phyloP scores from a whole-genome alignment of 2,329 filamentous ascomycete genomes.

The Trichophyton mentagrophytes region DNA sequence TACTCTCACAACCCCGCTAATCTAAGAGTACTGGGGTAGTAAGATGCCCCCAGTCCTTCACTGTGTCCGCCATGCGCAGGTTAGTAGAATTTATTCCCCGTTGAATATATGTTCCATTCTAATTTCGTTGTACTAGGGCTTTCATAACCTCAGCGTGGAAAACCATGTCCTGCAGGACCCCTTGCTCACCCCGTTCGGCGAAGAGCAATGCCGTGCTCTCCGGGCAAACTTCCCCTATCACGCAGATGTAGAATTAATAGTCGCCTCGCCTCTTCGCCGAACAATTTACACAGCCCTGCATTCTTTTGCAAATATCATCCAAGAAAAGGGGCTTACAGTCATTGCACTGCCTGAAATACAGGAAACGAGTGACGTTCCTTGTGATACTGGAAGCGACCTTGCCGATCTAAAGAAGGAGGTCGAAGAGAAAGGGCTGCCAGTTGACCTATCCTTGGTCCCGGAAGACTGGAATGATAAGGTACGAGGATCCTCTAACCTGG shows the following conservation, averaged over 20 bases:
- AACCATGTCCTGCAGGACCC: slow-evolving; percentile 69
- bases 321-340: slow-evolving; percentile 39
- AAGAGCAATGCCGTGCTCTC: slow-evolving; percentile 58
- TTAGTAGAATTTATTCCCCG: slow-evolving; percentile 15
- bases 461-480: slow-evolving; percentile 62
- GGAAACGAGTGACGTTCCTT: slow-evolving; percentile 61
- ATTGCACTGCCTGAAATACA: slow-evolving; percentile 62
- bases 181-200: slow-evolving; percentile 60
- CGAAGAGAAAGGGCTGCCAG: slow-evolving; percentile 36
- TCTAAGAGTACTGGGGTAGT: background rate
- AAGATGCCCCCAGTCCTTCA: slow-evolving; percentile 33
- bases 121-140: slow-evolving; percentile 42
- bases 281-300: slow-evolving; percentile 67
- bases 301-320: slow-evolving; percentile 49
- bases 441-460: slow-evolving; percentile 51
- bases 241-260: slow-evolving; percentile 52
- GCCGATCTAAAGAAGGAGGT: slow-evolving; percentile 49
- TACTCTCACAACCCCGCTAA: background rate
- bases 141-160: slow-evolving; percentile 60
- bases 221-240: slow-evolving; percentile 52
- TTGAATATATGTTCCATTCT: background rate
- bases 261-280: slow-evolving; percentile 67
- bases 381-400: slow-evolving; percentile 57
- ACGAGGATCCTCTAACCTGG: background rate
- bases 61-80: slow-evolving; percentile 36